Percentiles rank a stretch among this genome's conserved stretches.
Conservation (phyloP, 2,329 filamentous ascomycete species). For the Penicillium sclerotiorum region DNA sequence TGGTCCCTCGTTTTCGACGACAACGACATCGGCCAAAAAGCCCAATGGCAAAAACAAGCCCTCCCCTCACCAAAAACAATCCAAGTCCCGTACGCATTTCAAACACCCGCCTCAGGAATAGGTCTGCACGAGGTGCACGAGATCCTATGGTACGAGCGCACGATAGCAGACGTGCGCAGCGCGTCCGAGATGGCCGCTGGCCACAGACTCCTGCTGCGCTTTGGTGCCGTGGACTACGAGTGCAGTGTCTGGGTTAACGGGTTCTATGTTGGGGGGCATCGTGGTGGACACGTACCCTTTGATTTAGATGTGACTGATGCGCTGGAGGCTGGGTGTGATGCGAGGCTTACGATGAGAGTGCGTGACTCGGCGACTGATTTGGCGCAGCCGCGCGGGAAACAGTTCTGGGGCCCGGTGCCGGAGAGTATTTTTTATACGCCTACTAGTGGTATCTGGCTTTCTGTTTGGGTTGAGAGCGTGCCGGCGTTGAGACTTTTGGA, state of each 20-base stretch:
- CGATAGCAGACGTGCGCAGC: conserved; percentile 54
- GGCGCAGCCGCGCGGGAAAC: conserved; percentile 68
- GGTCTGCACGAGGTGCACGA: conserved; percentile 65
- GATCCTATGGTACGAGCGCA: conserved; percentile 67
- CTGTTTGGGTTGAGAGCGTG: conserved; percentile 68
- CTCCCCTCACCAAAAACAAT: conserved; percentile 55
- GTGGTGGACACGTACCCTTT: conserved; percentile 66
- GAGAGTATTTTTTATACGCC: conserved; percentile 68
- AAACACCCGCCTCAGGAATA: conserved; percentile 65
- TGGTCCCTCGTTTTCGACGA: conserved; percentile 71
- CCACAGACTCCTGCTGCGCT: conserved; percentile 47
- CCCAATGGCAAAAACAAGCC: conserved; percentile 57
- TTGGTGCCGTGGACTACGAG: conserved; percentile 56
- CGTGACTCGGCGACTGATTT: conserved; percentile 67
- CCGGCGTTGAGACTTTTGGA: conserved; percentile 56
- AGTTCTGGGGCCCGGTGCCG: conserved; percentile 62
- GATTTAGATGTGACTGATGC: conserved; percentile 58
- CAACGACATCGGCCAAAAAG: conserved; percentile 57
- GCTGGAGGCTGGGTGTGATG: conserved; percentile 6
- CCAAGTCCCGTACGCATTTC: conserved; percentile 68
- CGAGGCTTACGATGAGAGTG: conserved; percentile 59
- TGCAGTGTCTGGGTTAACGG: conserved; percentile 60
- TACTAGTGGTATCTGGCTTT: conserved; percentile 73
- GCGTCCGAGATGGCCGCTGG: conserved; percentile 44
- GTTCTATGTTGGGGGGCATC: conserved; percentile 52